Evolutionary conservation across 208 protist genomes (phyloP), one percentile per base, ranked within the genome.

Genomic region (Leishmania major): DNA sequence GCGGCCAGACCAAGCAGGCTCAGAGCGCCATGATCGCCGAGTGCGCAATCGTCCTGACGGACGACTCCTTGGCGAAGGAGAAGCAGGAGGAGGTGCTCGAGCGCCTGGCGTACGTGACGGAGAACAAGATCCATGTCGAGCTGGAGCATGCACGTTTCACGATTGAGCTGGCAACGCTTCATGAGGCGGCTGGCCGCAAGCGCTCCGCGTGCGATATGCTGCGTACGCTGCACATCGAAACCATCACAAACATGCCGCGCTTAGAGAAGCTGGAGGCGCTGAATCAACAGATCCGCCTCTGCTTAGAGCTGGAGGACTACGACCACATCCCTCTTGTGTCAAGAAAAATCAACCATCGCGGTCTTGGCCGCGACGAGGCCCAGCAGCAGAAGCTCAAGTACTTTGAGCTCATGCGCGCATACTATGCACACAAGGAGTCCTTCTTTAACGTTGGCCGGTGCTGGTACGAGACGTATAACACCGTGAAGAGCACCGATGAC

Each of bases 61-160:
- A 92, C 64, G 92, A 85, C 40, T 90, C 92, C 55, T 75, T 92
- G 7, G 47, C 79, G 22, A 84, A 87, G 77, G 88, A 89, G 53
- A 83, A 90, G 49, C 86, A 93, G 78, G 76, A 97, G 57, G 90
- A 94, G 74, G 92, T 99, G 69, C 93, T 99, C 73, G 94, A 98
- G 83, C 93, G 91, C 35, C 88, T 99, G 69, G 91, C 93, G 49
- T 87, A 95, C 37, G 91, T 98, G 55, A 98, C 97, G 13, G 97
- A 98, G 62, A 98, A 96, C 89, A 99, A 99, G 89, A 99, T 99
- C 62, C 98, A 99, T 77, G 98, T 99, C 28, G 98, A 99, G 89
- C 91, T 98, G 40, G 96, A 99, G 87, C 92, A 98, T 77, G 98
- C 97, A 8, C 92, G 94, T 49, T 97, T 99, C 84, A 98, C 97